phyloP scores from a whole-genome alignment of 352 stramenopile genomes.

The Ochromonadaceae sp. region DNA sequence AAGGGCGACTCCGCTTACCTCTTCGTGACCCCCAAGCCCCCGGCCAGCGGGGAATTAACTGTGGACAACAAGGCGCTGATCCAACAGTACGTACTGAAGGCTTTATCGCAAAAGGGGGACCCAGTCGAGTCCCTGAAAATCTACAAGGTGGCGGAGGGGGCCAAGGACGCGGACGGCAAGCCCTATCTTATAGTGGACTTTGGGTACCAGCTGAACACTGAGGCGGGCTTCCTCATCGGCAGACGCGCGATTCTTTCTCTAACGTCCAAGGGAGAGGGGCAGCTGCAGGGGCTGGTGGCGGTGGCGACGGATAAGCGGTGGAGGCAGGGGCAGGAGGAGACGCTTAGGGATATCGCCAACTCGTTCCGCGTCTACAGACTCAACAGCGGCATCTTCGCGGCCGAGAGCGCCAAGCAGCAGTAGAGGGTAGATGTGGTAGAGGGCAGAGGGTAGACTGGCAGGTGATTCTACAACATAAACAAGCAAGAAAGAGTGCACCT shows the following conservation, averaged over 20 bases:
- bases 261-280: background rate
- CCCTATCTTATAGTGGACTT: background rate
- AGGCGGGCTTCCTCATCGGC: background rate
- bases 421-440: no score
- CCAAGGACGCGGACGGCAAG: background rate
- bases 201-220: background rate
- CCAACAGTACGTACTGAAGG: background rate
- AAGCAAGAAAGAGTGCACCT: no score
- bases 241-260: background rate
- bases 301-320: background rate
- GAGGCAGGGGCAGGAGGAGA: background rate
- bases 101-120: background rate
- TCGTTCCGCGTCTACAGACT: constrained; percentile 1
- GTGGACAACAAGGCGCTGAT: background rate
- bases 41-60: background rate
- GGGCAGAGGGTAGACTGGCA: no score
- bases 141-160: background rate
- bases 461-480: no score
- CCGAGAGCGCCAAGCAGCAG: no score
- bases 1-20: background rate
- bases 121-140: background rate
- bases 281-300: background rate
- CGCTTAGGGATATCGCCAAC: background rate
- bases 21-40: background rate
- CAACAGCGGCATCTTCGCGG: background rate